A percentile compares a stretch with the other conserved stretches of the same genome.
Conservation (phyloP, 306 rosid genomes). For the Vachellia pachyceras region DNA sequence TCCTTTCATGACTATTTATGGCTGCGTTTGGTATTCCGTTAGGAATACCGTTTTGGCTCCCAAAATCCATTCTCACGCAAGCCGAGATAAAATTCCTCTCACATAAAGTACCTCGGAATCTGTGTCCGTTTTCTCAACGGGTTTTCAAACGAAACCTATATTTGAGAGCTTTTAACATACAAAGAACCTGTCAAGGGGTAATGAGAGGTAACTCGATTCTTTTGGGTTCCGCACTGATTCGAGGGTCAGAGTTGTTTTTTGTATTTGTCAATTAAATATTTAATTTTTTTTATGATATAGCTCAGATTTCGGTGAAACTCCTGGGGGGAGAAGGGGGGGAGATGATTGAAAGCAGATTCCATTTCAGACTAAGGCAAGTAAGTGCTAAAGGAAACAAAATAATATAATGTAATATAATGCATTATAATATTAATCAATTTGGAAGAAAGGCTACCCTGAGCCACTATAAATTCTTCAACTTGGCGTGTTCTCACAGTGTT, state of each 20-base stretch:
- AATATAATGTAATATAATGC: slow-evolving; percentile 33
- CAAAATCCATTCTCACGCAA: too few relatives aligned
- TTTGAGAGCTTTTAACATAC: slow-evolving; percentile 48
- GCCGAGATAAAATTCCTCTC: too few relatives aligned
- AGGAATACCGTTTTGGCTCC: too few relatives aligned
- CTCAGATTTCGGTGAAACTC: slow-evolving; percentile 74
- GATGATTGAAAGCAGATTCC: slow-evolving; percentile 54
- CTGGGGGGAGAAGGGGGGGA: neutral
- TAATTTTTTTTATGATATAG: slow-evolving; percentile 46
- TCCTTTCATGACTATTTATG: slow-evolving; percentile 24
- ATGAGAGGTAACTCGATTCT: slow-evolving; percentile 54
- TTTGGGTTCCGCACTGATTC: slow-evolving; percentile 56
- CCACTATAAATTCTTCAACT: slow-evolving; percentile 60
- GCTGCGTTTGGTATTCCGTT: too few relatives aligned
- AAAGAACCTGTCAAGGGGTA: slow-evolving; percentile 64
- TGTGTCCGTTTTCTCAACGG: too few relatives aligned
- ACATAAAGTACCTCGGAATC: too few relatives aligned
- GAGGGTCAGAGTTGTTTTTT: slow-evolving; percentile 64
- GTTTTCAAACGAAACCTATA: too few relatives aligned
- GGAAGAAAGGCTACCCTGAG: slow-evolving; percentile 35
- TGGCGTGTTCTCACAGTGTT: slow-evolving; percentile 52
- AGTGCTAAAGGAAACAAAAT: slow-evolving; percentile 38
- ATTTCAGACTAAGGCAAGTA: slow-evolving; percentile 49
- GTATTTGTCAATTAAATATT: slow-evolving; percentile 44
- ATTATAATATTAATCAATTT: slow-evolving; percentile 35